Conservation (phyloP, 257 asterid species). For the Solanum bulbocastanum region DNA sequence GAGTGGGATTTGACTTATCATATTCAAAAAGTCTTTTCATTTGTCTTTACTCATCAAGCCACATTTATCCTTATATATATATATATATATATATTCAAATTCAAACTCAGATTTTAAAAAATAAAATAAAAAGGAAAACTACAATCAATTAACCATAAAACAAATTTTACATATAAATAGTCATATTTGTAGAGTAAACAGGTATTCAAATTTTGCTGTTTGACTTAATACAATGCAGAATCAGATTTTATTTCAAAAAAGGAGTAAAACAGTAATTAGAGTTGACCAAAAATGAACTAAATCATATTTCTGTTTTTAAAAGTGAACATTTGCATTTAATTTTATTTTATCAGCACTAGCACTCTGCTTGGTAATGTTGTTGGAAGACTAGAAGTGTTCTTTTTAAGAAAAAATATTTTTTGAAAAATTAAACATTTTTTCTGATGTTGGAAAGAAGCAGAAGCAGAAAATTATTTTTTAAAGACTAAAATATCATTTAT, state of each 20-base stretch:
- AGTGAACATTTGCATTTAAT: neutral
- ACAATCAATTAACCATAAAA: neutral
- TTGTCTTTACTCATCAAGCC: neutral
- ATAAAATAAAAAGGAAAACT: neutral
- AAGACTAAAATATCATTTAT: too few relatives aligned
- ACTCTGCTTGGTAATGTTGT: too few relatives aligned
- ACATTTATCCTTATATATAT: neutral
- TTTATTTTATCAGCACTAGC: neutral
- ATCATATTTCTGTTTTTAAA: neutral
- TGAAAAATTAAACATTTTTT: too few relatives aligned
- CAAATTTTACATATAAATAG: neutral
- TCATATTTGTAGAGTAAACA: neutral
- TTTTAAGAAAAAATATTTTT: too few relatives aligned
- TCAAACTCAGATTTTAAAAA: neutral
- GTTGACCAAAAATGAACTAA: neutral
- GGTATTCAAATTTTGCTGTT: neutral
- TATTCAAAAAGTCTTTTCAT: neutral
- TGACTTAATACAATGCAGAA: neutral
- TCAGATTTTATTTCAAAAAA: neutral
- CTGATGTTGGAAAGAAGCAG: too few relatives aligned
- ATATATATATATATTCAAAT: neutral
- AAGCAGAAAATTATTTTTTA: too few relatives aligned
- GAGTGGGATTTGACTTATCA: slow-evolving; percentile 20
- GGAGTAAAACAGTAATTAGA: neutral
- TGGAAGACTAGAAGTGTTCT: too few relatives aligned